Evolutionary conservation across 2,329 filamentous ascomycete genomes (phyloP), one percentile per base, ranked within the genome.

Genomic region (Grosmannia serpens): DNA sequence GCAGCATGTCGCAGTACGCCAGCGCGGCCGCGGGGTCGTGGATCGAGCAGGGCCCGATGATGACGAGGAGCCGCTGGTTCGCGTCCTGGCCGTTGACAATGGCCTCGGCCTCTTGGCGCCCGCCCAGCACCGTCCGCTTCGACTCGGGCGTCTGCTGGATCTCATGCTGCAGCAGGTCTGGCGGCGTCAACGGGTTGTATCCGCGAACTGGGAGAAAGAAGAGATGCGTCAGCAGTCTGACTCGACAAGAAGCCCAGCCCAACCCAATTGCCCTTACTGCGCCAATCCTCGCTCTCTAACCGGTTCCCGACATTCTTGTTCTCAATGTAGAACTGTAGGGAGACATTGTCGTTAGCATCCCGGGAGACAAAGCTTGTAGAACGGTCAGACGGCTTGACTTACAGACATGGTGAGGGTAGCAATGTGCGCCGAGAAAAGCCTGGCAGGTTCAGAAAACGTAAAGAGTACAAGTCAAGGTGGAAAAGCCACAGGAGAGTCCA

Each of bases 41-140:
- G 72, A 99, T 96, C 27, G 90, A 96, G 80, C 94, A 99, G 29
- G 94, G 94, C 1, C 94, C 94, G 63, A 97, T 85, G 68, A 97
- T 86, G 63, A 99, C 79, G 49, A 84, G 75, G 58, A 84, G 73
- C 50, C 81, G 76, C 56, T 80, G 70, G 64, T 86, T 83, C 62
- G 79, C 74, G 58, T 87, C 69, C 53, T 62, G 65, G 55, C 66
- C 67, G 50, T 85, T 86, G 68, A 91, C 84, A 27, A 90, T 75
- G n/a, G 83, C 81, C 58, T 65, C 64, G 13, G 81, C 79, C 57
- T 90, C 83, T 57, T 84, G 79, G 49, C 84, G 82, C 61, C 82
- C 79, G 62, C 77, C 68, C 56, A 85, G 68, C 38, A 87, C 85
- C 4, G 85, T 87, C 67, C 74, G 71, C 66, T 82, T 82, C 59